Base-by-base conservation (phyloP, 1,284 basidiomycete species). In the Tilletia setariae region DNA sequence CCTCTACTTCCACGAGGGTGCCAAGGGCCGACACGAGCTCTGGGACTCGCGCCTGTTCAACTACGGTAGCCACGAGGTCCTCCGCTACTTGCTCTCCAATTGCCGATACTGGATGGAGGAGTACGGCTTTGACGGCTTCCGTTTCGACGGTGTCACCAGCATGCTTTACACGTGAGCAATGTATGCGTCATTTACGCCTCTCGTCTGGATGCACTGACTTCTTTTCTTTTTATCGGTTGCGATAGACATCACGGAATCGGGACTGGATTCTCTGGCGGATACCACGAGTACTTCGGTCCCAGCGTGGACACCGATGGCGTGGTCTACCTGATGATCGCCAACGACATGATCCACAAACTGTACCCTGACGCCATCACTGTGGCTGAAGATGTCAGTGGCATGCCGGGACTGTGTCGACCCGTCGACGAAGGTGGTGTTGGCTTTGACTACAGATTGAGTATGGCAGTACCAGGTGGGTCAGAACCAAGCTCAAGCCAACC, bases 121-220 rank as follows among this genome's bases (percentile, higher is more conserved):
- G 79, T 98, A 91, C 84, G 88, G 88, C 75, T 98, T 98, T 81
- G 95, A 98, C 78, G 95, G 95, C 2, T 98, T 98, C 88, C 86
- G 95, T 59, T 98, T 98, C 82, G 95, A 98, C 76, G 95, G 95
- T 49, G 95, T 98, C 51, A 98, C 95, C 2, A 95, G 92, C 79
- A 98, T 98, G 93, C 94, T 98, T 90, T 98, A 98, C 84, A 77
- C 74, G 61, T 70, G 32, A 67, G 68, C 63, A 4, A 3, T 4
- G 2, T 40, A 21, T 1, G 32, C 15, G 7, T 4, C 40, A 49
- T 64, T 9, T 11, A 40, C 11, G 35, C 35, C 35, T 40, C 6
- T 40, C 35, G n/a, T 49, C 3, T 23, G 46, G 4, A 6, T 16
- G 46, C 46, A 6, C 16, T 49, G 59, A 6, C 16, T 35, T 19